phyloP scores from a whole-genome alignment of 2,329 filamentous ascomycete genomes.

The Fusarium sublunatum region DNA sequence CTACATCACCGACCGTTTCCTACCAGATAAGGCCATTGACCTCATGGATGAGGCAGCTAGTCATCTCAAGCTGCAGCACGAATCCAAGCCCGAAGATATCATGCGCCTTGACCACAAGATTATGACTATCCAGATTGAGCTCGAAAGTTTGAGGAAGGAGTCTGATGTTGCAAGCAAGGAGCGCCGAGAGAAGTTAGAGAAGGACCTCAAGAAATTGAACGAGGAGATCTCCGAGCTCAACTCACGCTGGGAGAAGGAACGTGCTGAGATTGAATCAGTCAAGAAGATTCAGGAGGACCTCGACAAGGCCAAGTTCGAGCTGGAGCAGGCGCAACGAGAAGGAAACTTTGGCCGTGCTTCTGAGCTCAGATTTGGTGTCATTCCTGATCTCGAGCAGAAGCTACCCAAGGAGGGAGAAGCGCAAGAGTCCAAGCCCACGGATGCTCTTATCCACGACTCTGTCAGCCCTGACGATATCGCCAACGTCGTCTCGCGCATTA shows the following conservation, averaged over 20 bases:
- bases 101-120: slow-evolving; percentile 93
- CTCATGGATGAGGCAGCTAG: slow-evolving; percentile 95
- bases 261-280: slow-evolving; percentile 83
- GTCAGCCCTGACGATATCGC: slow-evolving; percentile 97
- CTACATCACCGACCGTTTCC: slow-evolving; percentile 94
- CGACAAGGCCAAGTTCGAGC: slow-evolving; percentile 83
- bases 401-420: slow-evolving; percentile 78
- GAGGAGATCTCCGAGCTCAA: slow-evolving; percentile 80
- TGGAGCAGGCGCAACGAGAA: slow-evolving; percentile 87
- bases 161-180: slow-evolving; percentile 90
- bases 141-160: slow-evolving; percentile 94
- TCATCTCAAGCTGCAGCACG: slow-evolving; percentile 89
- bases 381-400: slow-evolving; percentile 82
- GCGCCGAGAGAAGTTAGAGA: slow-evolving; percentile 85
- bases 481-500: slow-evolving; percentile 87
- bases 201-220: slow-evolving; percentile 79
- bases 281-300: slow-evolving; percentile 91
- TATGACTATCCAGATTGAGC: slow-evolving; percentile 96
- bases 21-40: slow-evolving; percentile 97
- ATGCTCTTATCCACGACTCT: slow-evolving; percentile 86
- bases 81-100: slow-evolving; percentile 96
- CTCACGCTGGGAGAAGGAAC: slow-evolving; percentile 90
- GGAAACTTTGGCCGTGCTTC: slow-evolving; percentile 92
- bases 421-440: slow-evolving; percentile 49
- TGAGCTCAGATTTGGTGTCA: slow-evolving; percentile 88